Evolutionary conservation across 495 filamentous ascomycete genomes (phyloP).

Genomic region (Cercophora newfieldiana): DNA sequence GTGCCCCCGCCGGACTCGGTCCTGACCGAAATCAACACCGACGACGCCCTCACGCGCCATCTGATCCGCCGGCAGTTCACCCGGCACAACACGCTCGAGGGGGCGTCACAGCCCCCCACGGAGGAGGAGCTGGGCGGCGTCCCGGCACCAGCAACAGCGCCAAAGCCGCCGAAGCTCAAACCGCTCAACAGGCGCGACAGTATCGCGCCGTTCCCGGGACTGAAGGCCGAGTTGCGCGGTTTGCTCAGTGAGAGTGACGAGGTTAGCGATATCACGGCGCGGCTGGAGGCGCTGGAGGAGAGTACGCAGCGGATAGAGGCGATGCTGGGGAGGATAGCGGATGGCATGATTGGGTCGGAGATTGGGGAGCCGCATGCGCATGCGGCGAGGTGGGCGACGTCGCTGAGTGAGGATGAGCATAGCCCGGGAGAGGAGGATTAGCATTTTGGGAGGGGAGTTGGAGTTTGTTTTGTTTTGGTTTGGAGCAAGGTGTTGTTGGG

Average conservation of each 20-base stretch:
- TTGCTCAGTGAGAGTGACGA: conserved; percentile 43
- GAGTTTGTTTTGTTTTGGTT: conserved; percentile 4
- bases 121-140: neutral
- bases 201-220: conserved; percentile 43
- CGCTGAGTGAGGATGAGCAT: conserved; percentile 4
- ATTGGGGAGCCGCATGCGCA: neutral
- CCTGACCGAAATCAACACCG: conserved; percentile 53
- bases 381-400: conserved; percentile 3
- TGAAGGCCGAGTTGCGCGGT: conserved; percentile 39
- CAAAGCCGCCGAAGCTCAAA: conserved; percentile 17
- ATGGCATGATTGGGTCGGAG: neutral
- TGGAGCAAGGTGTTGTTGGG: neutral
- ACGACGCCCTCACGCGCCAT: conserved; percentile 53
- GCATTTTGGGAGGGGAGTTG: neutral
- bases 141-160: too few species aligned
- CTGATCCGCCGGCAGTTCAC: conserved; percentile 50
- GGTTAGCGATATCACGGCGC: conserved; percentile 31
- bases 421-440: neutral
- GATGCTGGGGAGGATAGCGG: conserved; percentile 35
- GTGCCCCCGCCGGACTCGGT: conserved; percentile 62
- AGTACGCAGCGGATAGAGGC: conserved; percentile 40
- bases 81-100: conserved; percentile 32
- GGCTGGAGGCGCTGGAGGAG: conserved; percentile 43
- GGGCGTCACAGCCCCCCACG: conserved; percentile 13
- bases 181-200: conserved; percentile 45